Evolutionary conservation across 176 grass and related monocot species (phyloP).

Genomic region (maize (Zea mays)): DNA sequence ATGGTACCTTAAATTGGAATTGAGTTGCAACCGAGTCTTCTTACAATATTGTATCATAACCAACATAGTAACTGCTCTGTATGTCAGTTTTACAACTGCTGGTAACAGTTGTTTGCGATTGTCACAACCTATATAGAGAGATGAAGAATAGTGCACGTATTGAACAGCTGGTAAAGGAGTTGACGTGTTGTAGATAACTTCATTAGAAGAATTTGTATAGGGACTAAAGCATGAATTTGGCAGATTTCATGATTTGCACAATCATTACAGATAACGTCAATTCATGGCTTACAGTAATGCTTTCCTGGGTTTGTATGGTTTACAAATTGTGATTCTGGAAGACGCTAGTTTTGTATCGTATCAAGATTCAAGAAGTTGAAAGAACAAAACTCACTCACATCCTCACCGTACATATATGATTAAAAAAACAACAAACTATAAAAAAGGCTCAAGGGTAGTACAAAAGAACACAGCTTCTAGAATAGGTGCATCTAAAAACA

Average conservation of each 20-base stretch:
- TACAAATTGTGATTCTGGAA: slow-evolving; percentile 24
- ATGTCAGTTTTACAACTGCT: too few relatives aligned
- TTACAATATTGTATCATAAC: too few relatives aligned
- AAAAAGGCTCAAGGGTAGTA: slow-evolving; percentile 38
- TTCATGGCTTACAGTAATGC: slow-evolving; percentile 7
- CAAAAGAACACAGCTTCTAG: slow-evolving; percentile 35
- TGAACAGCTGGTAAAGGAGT: neutral
- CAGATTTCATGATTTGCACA: too few relatives aligned
- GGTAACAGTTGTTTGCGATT: too few relatives aligned
- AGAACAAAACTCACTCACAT: slow-evolving; percentile 24
- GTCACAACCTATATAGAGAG: too few relatives aligned
- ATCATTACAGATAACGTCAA: slow-evolving; percentile 10
- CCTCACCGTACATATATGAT: slow-evolving; percentile 5
- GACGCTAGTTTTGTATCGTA: slow-evolving; percentile 11
- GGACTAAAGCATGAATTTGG: neutral
- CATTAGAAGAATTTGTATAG: neutral
- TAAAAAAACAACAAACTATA: slow-evolving; percentile 29
- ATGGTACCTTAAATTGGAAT: too few relatives aligned
- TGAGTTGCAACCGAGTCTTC: too few relatives aligned
- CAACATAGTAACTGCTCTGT: too few relatives aligned
- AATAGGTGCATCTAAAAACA: neutral
- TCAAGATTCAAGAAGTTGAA: slow-evolving; percentile 5
- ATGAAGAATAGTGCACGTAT: neutral
- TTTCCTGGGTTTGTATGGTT: slow-evolving; percentile 28
- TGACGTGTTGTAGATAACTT: neutral